Percentiles rank a stretch among this genome's conserved stretches.
phyloP scores from a whole-genome alignment of 1,284 basidiomycete genomes.

The Cryptococcus maquisensis region DNA sequence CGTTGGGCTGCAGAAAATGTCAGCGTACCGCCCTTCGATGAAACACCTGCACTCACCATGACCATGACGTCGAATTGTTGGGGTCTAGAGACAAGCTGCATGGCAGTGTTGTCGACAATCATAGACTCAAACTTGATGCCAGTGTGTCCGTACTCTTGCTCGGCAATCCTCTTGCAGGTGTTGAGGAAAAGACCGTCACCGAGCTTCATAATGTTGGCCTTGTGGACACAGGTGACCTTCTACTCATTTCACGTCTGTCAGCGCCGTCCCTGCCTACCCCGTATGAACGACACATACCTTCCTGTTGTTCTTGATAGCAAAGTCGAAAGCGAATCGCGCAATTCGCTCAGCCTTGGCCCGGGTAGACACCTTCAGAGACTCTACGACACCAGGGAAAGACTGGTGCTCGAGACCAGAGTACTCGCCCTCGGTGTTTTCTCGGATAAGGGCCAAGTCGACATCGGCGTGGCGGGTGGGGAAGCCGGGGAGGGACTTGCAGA shows the following conservation, averaged over 20 bases:
- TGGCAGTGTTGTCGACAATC: slow-evolving; percentile 99
- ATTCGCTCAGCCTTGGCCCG: slow-evolving; percentile 95
- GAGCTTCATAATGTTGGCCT: slow-evolving; percentile 99
- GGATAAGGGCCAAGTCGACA: slow-evolving; percentile 98
- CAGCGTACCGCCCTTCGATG: slow-evolving; percentile 4
- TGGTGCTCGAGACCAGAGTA: slow-evolving; percentile 99
- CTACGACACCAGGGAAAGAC: slow-evolving; percentile 97
- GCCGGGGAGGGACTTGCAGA: slow-evolving; percentile 98
- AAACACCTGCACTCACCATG: slow-evolving; percentile 58
- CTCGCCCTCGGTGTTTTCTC: slow-evolving; percentile 99
- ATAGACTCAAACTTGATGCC: slow-evolving; percentile 95
- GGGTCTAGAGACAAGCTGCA: slow-evolving; percentile 96
- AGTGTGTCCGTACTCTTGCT: slow-evolving; percentile 81
- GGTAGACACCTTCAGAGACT: slow-evolving; percentile 96
- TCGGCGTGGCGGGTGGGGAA: slow-evolving; percentile 93
- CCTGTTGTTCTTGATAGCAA: slow-evolving; percentile 96
- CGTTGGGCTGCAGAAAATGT: slow-evolving; percentile 22
- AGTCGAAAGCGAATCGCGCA: slow-evolving; percentile 96
- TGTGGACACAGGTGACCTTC: slow-evolving; percentile 99
- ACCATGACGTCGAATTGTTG: slow-evolving; percentile 99
- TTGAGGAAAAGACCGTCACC: slow-evolving; percentile 99
- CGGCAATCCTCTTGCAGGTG: slow-evolving; percentile 92
- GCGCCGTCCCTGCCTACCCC: not conserved
- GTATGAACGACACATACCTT: slow-evolving; percentile 59
- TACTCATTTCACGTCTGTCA: slow-evolving; percentile 37